These are phyloP conservation scores for Decorospora gaudefroyi DNA, from an alignment of 2,329 filamentous ascomycete genomes.

Conservation along the genomic window DNA sequence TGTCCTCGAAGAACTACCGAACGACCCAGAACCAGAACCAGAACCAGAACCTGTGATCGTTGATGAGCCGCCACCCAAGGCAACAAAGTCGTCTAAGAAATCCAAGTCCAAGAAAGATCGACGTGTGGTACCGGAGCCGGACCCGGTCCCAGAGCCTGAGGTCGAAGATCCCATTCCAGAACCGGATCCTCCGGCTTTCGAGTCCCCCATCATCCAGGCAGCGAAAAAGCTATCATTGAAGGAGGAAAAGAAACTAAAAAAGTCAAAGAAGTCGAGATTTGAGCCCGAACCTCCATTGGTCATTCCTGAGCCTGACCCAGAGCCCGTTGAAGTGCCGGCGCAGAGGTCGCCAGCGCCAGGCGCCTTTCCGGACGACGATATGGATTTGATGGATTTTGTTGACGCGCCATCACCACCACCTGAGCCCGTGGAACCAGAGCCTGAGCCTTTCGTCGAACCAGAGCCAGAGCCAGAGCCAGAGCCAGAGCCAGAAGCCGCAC, in stretches of 20 bases:
- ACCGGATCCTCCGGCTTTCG: conserved; percentile 36
- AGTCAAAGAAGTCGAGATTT: conserved; percentile 38
- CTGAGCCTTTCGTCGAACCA: background rate
- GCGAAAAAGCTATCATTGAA: conserved; percentile 37
- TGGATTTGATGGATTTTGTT: conserved; percentile 40
- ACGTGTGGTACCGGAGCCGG: conserved; percentile 24
- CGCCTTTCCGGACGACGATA: conserved; percentile 54
- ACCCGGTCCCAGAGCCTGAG: conserved; percentile 28
- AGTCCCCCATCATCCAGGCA: no score
- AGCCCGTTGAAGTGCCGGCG: conserved; percentile 36
- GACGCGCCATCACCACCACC: conserved; percentile 11
- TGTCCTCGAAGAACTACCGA: conserved; percentile 4
- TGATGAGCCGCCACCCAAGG: conserved; percentile 31
- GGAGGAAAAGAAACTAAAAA: conserved; percentile 31
- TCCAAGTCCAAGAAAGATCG: conserved; percentile 15
- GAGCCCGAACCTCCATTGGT: conserved; percentile 30
- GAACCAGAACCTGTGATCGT: conserved; percentile 29
- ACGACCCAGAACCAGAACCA: conserved; percentile 14
- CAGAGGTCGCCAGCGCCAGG: conserved; percentile 51
- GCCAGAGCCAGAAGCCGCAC: conserved; percentile 40
- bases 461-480: conserved; percentile 33
- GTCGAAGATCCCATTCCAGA: conserved; percentile 35
- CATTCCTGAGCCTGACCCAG: conserved; percentile 42
- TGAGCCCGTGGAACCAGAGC: no score
- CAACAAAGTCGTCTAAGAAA: conserved; percentile 37